Evolutionary conservation across 768 basidiomycete genomes (phyloP), one percentile per base, ranked within the genome.

Genomic region (Dendrothele bispora): DNA sequence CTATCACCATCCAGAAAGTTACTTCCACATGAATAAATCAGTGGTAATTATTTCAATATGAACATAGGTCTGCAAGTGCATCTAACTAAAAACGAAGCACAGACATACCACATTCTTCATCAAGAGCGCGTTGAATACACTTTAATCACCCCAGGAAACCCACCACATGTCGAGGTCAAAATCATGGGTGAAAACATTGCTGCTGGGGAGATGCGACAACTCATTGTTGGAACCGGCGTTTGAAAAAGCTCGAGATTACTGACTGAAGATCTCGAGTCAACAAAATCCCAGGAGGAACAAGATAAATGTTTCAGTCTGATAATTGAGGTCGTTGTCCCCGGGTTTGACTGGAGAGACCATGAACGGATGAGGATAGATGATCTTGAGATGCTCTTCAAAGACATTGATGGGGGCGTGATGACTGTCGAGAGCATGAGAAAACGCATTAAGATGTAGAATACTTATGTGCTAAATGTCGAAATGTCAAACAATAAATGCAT

Each of bases 211-310:
- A 61, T 65, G 2, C 68, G 73, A 4, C 71, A 75, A 60, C 66
- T 82, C 11, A 61, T 79, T 29, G 75, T 82, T 24, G 79, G 79
- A 32, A 75, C 74, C 1, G 69, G 70, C 5, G 64, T 69, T 10
- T 81, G 78, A 73, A 87, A 83, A 52, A 86, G 72, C 59, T 75
- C 70, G 18, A 69, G 71, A 37, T 75, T 82, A 1, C 77, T 82
- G 10, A 74, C 63, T 17, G 69, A 62, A 27, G 70, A 69, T 52
- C 49, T 74, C 18, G 57, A 60, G 7, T 55, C 53, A n/a, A 67
- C 65, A 3, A 55, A 54, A 34, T 64, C 69, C 3, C 48, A 56
- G 6, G 65, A 68, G 39, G 60, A 69, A 34, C 60, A 62, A 48
- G 61, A 69, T 28, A 48, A 55, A n/a, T 64, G 65, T 0, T 74